phyloP scores from a whole-genome alignment of 2,329 filamentous ascomycete genomes.

The Aspergillus novoparasiticus region DNA sequence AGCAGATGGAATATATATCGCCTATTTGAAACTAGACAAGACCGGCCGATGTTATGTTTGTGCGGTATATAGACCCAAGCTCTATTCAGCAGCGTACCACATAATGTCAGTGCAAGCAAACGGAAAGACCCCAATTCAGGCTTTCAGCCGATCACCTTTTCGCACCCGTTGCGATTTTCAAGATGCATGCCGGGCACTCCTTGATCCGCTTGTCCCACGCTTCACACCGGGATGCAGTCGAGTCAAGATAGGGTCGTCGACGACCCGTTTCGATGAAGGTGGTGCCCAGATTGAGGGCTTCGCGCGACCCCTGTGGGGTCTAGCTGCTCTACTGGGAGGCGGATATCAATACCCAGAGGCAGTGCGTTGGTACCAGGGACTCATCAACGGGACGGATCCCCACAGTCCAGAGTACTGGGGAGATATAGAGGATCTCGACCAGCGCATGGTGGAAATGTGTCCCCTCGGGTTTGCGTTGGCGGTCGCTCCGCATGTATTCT shows the following conservation, averaged over 20 bases:
- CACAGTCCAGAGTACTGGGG: constrained; percentile 75
- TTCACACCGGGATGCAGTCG: constrained; percentile 69
- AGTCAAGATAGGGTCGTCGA: constrained; percentile 69
- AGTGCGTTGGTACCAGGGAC: constrained; percentile 68
- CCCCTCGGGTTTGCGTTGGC: constrained; percentile 75
- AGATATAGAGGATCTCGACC: constrained; percentile 72
- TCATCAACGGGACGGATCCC: constrained; percentile 72
- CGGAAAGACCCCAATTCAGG: constrained; percentile 30
- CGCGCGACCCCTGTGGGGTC: constrained; percentile 73
- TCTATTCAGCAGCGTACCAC: neutral
- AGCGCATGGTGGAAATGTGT: constrained; percentile 85
- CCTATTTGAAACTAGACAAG: neutral
- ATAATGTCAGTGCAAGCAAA: constrained; percentile 35
- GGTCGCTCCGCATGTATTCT: constrained; percentile 65
- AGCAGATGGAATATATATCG: neutral
- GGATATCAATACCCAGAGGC: constrained; percentile 66
- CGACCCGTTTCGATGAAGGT: constrained; percentile 75
- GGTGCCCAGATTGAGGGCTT: constrained; percentile 78
- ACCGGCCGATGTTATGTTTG: neutral
- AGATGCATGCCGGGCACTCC: constrained; percentile 61
- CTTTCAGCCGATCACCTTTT: constrained; percentile 31
- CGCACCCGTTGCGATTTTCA: constrained; percentile 50
- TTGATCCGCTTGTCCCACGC: constrained; percentile 71
- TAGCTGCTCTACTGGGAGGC: constrained; percentile 71
- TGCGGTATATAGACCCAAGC: neutral